Evolutionary conservation across 2,329 filamentous ascomycete species (phyloP), one percentile per base, ranked within the genome.

Genomic region (Aureobasidium sp.): DNA sequence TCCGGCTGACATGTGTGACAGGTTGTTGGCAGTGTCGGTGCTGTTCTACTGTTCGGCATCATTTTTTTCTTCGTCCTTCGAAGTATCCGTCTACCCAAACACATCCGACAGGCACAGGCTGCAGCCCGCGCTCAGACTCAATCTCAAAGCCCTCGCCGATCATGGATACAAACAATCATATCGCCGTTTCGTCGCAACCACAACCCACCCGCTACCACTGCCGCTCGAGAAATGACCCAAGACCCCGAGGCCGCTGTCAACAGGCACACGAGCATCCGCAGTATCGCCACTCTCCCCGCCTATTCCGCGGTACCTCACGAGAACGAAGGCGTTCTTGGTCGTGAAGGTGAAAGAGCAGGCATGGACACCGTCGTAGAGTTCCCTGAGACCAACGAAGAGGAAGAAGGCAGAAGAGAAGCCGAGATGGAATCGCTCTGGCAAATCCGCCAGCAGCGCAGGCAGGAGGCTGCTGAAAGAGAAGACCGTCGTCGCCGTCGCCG

Each of bases 351-450:
- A 71, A 83, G 94, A 62, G 93, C 82, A 57, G 94, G 94, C 8
- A 90, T 99, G 67, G 94, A 99, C 68, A 83, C 89, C 4, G 91
- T 99, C 0, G 76, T 97, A 13, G 92, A 96, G 71, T 84, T 89
- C 65, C 92, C 92, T 0, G 86, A 89, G 69, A 90, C 87, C 0
- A 81, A 79, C 9, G 89, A 95, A 55, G 88, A 91, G 58, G 85
- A 95, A 65, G 90, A 95, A 71, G 74, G 76, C 1, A 77, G 90
- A 57, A 82, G 94, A 13, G 91, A 97, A 64, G 84, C 90, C 29
- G 90, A 96, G 72, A 97, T 97, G 94, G 89, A 94, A 64, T 84
- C 89, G 0, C 74, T 97, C 42, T 97, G 95, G 72, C 90, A 95
- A 72, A 93, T 97, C 62, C 86, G 94, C 13, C 71, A 89, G 13